Evolutionary conservation across 768 basidiomycete genomes (phyloP), one percentile per base, ranked within the genome.

Genomic region (Tulasnella sp.): DNA sequence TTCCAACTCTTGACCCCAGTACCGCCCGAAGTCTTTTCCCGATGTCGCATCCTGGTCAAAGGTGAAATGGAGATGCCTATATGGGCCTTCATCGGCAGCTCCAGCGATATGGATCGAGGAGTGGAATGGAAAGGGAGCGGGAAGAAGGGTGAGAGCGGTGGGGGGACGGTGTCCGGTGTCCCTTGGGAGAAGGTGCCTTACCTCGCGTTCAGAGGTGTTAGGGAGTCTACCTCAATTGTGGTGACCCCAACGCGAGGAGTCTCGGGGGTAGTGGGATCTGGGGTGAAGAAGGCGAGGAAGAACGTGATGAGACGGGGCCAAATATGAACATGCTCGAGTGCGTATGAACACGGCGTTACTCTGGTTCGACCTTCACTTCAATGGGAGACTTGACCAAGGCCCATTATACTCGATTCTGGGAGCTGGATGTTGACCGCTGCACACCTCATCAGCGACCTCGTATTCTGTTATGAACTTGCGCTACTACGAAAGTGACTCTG

Each of bases 21-120:
- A 1, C 81, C 84, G 0, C 70, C 78, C 0, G 54, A 66, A 0
- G 43, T 75, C 0, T 74, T 94, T 2, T 62, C 66, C 0, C 65
- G 68, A 15, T 67, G 66, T 22, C 71, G 79, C 3, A 60, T 63
- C 19, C 66, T 94, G 2, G 81, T 94, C 48, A 92, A 87, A 69
- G 92, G 92, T 7, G 90, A 92, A 67, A 74, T 92, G 65, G 91
- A 93, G 69, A 70, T 96, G 0, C 92, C 92, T 0, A 73, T 92
- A 0, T 86, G 85, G 82, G 91, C 85, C 0, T 81, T 91, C 83
- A 73, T 96, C 51, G 91, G 93, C 68, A 85, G 82, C 68, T 67
- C 24, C 8, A 46, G 71, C 59, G 70, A 73, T 24, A 66, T 63
- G 3, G 70, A 70, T 1, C 34, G 29, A 29, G 27, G 58, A 12